These are phyloP conservation scores for Podaxis carcinomalis DNA, from an alignment of 768 basidiomycete species.

Conservation along the genomic window DNA sequence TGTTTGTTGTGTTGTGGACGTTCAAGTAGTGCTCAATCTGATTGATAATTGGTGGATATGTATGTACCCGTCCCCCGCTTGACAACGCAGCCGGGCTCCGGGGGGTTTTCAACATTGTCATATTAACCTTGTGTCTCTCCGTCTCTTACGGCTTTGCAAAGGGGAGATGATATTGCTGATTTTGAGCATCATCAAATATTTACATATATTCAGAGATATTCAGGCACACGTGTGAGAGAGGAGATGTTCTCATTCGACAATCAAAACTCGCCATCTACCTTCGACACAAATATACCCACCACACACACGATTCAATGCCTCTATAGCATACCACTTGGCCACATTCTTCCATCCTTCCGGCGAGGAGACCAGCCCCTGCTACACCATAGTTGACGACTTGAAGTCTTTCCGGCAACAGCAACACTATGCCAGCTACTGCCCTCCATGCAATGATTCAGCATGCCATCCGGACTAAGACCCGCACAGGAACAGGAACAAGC, in stretches of 20 bases:
- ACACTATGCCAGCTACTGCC: background rate
- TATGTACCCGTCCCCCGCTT: too few relatives aligned
- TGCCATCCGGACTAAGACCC: background rate
- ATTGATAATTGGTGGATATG: background rate
- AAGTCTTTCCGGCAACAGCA: too few relatives aligned
- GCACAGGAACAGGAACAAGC: background rate
- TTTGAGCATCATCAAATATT: background rate
- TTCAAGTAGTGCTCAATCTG: background rate
- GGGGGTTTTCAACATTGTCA: background rate
- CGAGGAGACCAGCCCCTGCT: background rate
- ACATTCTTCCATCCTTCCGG: background rate
- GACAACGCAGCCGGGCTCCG: background rate
- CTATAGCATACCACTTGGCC: background rate
- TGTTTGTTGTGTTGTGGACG: background rate
- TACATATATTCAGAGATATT: background rate
- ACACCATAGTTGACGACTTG: background rate
- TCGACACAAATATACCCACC: background rate
- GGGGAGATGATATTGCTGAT: background rate
- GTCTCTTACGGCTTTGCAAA: background rate
- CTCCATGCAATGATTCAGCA: constrained; percentile 6
- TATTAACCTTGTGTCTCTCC: background rate
- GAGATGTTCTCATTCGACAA: background rate
- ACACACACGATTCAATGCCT: background rate
- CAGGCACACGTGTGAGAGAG: background rate
- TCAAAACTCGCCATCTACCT: background rate